Base-by-base conservation (phyloP, 805 yeast genomes). In the Clavispora phyllophila region DNA sequence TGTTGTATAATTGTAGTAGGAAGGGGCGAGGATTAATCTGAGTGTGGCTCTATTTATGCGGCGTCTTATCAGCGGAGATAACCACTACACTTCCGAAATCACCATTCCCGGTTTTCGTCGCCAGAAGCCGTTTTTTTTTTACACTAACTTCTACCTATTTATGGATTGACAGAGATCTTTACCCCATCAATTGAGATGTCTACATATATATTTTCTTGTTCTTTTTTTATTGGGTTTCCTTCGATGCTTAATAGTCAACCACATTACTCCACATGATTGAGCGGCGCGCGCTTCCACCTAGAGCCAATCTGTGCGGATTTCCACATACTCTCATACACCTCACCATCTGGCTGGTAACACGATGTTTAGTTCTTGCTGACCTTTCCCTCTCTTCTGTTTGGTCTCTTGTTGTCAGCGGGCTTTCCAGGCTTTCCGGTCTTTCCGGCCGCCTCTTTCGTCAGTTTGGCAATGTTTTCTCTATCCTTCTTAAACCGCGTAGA, bases 401-500 rank as follows among this genome's bases (percentile, higher is more conserved):
- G 31, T 27, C 31, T 27, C 9, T n/a, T n/a, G 9, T 13, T 4
- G 6, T 29, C 33, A 5, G 23, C 23, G 5, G 23, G 23, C 23
- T 22, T 22, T 22, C 23, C 23, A 22, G 33, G 33, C 19, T 29
- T 29, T 15, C 33, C 33, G 13, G 33, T 29, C 13, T 29, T 29
- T 29, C 33, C 33, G 20, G 9, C 14, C 4, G 33, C 33, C 2
- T 26, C 24, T 25, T 36, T 24, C 13, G 24, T 29, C 23, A 10
- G 26, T 32, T 28, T 28, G 27, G 25, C 41, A 45, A 64, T 55
- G 39, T 43, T 44, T 33, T 50, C 51, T 40, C 60, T 62, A 48
- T 68, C 73, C 47, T 66, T 63, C 56, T 73, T 75, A 57, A 78
- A 78, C 45, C 65, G 70, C 32, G 75, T 66, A 14, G 79, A 69